Conservation (phyloP, 192 early-diverging fungal genomes). For the Gigaspora rosea region DNA sequence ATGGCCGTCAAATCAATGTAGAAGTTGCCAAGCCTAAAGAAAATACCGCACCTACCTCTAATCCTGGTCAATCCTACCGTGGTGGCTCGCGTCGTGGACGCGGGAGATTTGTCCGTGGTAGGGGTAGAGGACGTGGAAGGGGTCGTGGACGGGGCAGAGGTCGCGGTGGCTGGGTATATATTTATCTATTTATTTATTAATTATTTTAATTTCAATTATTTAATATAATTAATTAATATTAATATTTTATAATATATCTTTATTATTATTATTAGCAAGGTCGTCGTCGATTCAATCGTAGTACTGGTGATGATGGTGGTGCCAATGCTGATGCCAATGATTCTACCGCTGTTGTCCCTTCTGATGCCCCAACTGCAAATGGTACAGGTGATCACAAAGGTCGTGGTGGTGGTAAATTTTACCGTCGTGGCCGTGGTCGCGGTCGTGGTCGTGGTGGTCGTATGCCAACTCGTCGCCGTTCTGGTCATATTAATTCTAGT, state of each 20-base stretch:
- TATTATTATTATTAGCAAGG: neutral
- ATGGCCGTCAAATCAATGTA: slow-evolving; percentile 88
- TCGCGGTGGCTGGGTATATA: slow-evolving; percentile 22
- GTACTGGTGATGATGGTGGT: neutral
- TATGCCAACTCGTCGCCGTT: slow-evolving; percentile 29
- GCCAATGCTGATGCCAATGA: neutral
- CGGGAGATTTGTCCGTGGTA: slow-evolving; percentile 32
- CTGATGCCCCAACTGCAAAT: slow-evolving; percentile 33
- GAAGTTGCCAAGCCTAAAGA: slow-evolving; percentile 77
- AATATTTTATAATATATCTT: too few species aligned
- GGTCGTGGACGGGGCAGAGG: slow-evolving; percentile 41
- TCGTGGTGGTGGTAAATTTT: slow-evolving; percentile 31
- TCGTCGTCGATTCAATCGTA: slow-evolving; percentile 16
- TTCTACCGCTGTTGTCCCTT: slow-evolving; percentile 30
- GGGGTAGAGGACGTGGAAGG: slow-evolving; percentile 48
- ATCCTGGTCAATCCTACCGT: slow-evolving; percentile 37
- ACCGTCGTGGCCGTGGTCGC: slow-evolving; percentile 40
- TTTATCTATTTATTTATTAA: neutral
- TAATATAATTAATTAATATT: too few species aligned
- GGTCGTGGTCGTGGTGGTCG: slow-evolving; percentile 47
- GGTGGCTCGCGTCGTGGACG: slow-evolving; percentile 35
- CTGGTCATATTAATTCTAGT: neutral
- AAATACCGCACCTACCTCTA: slow-evolving; percentile 39
- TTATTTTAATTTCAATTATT: too few species aligned
- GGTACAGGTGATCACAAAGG: slow-evolving; percentile 37